A percentile compares a stretch with the other conserved stretches of the same genome.
These are phyloP conservation scores for Penicillium turbatum DNA, from an alignment of 495 filamentous ascomycete species.

Conservation along the genomic window DNA sequence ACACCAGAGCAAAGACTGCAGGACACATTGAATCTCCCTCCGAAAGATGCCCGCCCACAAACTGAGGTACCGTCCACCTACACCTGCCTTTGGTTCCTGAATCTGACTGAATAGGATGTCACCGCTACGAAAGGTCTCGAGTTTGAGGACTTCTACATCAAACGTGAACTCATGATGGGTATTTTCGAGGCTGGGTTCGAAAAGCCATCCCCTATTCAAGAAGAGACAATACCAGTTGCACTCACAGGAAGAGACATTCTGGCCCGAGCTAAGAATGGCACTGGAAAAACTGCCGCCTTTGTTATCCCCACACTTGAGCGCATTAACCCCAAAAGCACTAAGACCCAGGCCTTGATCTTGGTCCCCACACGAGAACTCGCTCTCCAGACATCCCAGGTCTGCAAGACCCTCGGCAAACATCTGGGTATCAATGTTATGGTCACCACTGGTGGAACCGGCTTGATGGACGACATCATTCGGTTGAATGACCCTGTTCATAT, in stretches of 20 bases:
- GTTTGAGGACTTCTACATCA: conserved; percentile 94
- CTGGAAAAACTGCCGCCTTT: conserved; percentile 96
- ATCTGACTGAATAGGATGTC: conserved; percentile 67
- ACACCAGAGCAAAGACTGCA: conserved; percentile 68
- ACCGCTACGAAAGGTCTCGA: conserved; percentile 95
- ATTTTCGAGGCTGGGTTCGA: conserved; percentile 99
- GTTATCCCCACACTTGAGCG: conserved; percentile 93
- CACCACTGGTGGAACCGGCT: conserved; percentile 87
- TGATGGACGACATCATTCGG: conserved; percentile 96
- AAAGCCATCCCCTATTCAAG: conserved; percentile 97
- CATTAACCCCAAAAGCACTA: conserved; percentile 91
- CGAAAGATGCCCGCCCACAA: conserved; percentile 83
- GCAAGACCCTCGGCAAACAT: conserved; percentile 96
- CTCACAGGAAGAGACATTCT: conserved; percentile 93
- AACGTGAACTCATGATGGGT: conserved; percentile 93
- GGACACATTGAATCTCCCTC: conserved; percentile 67
- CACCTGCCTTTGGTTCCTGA: not conserved
- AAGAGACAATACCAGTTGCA: conserved; percentile 96
- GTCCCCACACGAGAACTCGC: conserved; percentile 96
- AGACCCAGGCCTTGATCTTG: conserved; percentile 92
- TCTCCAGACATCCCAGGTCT: conserved; percentile 98
- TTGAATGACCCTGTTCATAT: conserved; percentile 93
- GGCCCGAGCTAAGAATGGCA: conserved; percentile 96
- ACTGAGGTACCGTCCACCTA: conserved; percentile 64
- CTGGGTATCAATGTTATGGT: conserved; percentile 99